phyloP scores from a whole-genome alignment of 2,329 filamentous ascomycete genomes.

The Verticillium klebahnii region DNA sequence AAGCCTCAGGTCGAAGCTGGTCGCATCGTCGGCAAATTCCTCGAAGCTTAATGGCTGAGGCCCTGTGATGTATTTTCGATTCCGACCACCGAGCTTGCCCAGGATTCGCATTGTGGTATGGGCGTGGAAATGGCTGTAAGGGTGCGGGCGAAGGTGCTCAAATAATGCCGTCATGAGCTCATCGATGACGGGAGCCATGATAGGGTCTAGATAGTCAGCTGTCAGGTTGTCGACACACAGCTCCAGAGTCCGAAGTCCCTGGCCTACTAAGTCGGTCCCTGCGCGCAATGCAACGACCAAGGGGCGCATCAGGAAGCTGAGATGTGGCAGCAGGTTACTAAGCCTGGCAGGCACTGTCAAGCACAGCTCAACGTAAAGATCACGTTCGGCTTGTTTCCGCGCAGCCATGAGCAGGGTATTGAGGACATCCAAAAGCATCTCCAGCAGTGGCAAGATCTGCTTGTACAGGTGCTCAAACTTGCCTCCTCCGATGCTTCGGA shows the following conservation, averaged over 20 bases:
- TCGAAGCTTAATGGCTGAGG: constrained; percentile 81
- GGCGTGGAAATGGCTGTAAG: constrained; percentile 95
- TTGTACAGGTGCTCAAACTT: constrained; percentile 98
- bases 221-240: constrained; percentile 98
- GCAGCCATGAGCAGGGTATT: constrained; percentile 92
- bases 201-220: constrained; percentile 94
- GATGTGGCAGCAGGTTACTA: constrained; percentile 89
- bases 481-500: constrained; percentile 93
- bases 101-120: constrained; percentile 97
- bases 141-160: constrained; percentile 88
- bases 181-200: constrained; percentile 98
- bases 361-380: constrained; percentile 95
- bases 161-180: constrained; percentile 97
- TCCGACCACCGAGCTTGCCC: constrained; percentile 91
- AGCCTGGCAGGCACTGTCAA: constrained; percentile 91
- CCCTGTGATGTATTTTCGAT: constrained; percentile 90
- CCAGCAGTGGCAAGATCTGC: constrained; percentile 89
- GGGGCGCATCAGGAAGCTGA: constrained; percentile 95
- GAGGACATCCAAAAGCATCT: constrained; percentile 96
- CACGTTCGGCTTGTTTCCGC: constrained; percentile 82
- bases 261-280: constrained; percentile 88
- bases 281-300: constrained; percentile 92
- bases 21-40: constrained; percentile 78
- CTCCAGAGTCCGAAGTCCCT: constrained; percentile 88
- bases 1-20: constrained; percentile 83